These are phyloP conservation scores for Daedaleopsis nitida DNA, from an alignment of 768 basidiomycete genomes.

Conservation along the genomic window DNA sequence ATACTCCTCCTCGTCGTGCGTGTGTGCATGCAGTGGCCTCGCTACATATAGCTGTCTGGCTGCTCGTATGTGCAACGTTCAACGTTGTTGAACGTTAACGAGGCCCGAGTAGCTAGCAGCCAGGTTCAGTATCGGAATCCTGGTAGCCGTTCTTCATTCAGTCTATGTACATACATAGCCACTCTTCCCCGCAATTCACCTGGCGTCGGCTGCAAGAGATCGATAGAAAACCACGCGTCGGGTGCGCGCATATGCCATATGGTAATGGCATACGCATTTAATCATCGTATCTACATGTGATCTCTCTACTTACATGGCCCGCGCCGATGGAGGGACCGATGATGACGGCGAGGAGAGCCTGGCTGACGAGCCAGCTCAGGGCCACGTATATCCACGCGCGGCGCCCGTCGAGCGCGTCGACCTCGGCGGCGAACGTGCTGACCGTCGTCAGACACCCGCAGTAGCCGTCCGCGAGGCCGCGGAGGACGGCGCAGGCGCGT, in stretches of 20 bases:
- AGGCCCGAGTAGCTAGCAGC: too few relatives aligned
- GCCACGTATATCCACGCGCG: conserved; percentile 70
- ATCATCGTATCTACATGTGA: conserved; percentile 50
- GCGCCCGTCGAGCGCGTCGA: conserved; percentile 54
- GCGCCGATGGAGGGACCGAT: conserved; percentile 67
- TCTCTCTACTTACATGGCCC: conserved; percentile 45
- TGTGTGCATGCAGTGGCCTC: too few relatives aligned
- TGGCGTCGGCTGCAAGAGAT: neutral
- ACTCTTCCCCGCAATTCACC: neutral
- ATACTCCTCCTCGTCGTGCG: too few relatives aligned
- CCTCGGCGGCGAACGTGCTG: conserved; percentile 88
- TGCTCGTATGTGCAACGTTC: too few relatives aligned
- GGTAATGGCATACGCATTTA: neutral
- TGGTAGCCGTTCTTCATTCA: neutral
- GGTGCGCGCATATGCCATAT: neutral
- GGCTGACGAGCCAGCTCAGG: conserved; percentile 69
- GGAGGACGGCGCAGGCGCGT: conserved; percentile 69
- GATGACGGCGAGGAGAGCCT: conserved; percentile 70
- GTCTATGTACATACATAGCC: neutral
- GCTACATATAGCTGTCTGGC: too few relatives aligned
- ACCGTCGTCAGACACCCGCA: conserved; percentile 95
- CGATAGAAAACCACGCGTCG: neutral
- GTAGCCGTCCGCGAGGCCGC: conserved; percentile 88
- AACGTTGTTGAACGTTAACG: too few relatives aligned
- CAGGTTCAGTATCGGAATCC: too few relatives aligned